Base-by-base conservation (phyloP, 257 asterid genomes). In the Agastache rugosa region DNA sequence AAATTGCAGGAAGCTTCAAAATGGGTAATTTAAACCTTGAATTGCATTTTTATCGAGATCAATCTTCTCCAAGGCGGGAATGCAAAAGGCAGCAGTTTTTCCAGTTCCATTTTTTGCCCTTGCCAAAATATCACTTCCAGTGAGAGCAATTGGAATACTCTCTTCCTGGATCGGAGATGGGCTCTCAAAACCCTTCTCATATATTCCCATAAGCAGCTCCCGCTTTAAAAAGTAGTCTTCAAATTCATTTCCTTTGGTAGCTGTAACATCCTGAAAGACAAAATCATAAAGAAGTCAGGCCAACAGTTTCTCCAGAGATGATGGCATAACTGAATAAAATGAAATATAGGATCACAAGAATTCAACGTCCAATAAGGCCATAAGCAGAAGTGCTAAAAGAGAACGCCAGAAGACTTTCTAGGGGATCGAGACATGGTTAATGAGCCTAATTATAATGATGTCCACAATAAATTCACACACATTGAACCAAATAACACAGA, bases 101-200 rank as follows among this genome's bases (percentile, higher is more conserved):
- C 98, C 98, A 2, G 98, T 92, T 78, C 97, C 98, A 77, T 92
- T 90, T 83, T 92, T 92, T 39, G 97, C 97, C 85, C 97, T 86
- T 67, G 97, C 97, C 81, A 92, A 80, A 54, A 92, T 92, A 81
- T 92, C 91, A 47, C 96, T 92, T 67, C 97, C 97, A 68, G 97
- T 92, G 59, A 92, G 88, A 69, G 93, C 97, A 80, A 92, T 92
- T 25, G 98, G 98, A 64, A 92, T 92, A 75, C 98, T 92, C 85
- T 92, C 98, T 86, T 92, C 98, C 83, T 92, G 98, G 75, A 90
- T 88, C 0, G 97, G 97, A 41, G 97, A 92, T 73, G 97, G 97
- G 63, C 91, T 83, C 83, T 92, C 97, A 84, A 92, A 92, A 41
- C 97, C 97, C 86, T 92, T 92, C 82, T 92, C 97, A 79, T 92